Percentiles rank a stretch among this genome's conserved stretches.
phyloP scores from a whole-genome alignment of 805 yeast species.

The Kuraishia floccosa region DNA sequence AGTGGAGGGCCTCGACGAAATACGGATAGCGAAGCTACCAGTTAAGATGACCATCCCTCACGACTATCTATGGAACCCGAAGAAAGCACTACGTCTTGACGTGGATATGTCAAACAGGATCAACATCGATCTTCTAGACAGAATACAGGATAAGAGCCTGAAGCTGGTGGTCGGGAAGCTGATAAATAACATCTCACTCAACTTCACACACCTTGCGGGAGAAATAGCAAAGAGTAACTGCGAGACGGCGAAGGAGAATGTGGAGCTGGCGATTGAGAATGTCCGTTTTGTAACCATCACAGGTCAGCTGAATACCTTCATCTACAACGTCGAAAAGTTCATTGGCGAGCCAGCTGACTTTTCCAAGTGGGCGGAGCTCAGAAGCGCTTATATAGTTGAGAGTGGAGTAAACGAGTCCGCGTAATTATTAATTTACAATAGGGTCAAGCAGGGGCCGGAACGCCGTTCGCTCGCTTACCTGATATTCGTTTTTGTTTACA shows the following conservation, averaged over 20 bases:
- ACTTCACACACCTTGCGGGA: conserved; percentile 13
- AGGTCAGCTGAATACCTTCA: conserved; percentile 18
- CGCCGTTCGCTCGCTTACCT: no score
- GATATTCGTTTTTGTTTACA: no score
- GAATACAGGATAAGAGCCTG: conserved; percentile 15
- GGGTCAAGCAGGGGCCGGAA: no score
- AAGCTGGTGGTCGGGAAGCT: conserved; percentile 19
- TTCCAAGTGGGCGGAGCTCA: conserved; percentile 10
- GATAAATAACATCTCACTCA: conserved; percentile 15
- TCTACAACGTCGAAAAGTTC: conserved; percentile 20
- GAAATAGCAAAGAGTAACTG: conserved; percentile 8
- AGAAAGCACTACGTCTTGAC: conserved; percentile 15
- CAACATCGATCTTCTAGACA: conserved; percentile 13
- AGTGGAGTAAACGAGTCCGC: no score
- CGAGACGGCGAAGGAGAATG: not conserved
- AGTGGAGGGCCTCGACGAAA: conserved; percentile 15
- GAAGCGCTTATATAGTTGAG: not conserved
- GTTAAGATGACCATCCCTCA: conserved; percentile 18
- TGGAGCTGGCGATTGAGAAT: no score
- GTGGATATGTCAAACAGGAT: conserved; percentile 18
- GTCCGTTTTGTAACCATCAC: conserved; percentile 17
- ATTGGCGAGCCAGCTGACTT: conserved; percentile 15
- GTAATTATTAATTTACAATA: no score
- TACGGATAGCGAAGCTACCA: conserved; percentile 13
- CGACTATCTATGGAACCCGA: conserved; percentile 16